A percentile compares a stretch with the other conserved stretches of the same genome.
phyloP scores from a whole-genome alignment of 23 red algal species.

The Rhodosorus marinus region DNA sequence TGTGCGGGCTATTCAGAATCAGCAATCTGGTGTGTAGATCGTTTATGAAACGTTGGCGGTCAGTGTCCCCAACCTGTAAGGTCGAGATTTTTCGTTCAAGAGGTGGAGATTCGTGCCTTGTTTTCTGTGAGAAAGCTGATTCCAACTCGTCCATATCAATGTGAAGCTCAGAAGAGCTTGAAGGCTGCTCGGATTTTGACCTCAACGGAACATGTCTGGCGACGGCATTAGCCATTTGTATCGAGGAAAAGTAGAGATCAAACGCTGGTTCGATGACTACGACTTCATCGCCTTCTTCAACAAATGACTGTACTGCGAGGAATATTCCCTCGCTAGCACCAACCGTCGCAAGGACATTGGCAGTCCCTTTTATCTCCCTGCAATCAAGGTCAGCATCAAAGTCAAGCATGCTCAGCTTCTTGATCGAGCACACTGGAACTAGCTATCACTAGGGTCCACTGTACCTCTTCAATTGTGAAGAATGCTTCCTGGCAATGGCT shows the following conservation, averaged over 20 bases:
- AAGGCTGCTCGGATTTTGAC: not conserved
- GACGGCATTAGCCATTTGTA: constrained; percentile 26
- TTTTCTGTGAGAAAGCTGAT: constrained; percentile 9
- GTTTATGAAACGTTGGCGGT: too few species aligned
- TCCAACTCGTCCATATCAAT: constrained; percentile 46
- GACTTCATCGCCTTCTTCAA: constrained; percentile 62
- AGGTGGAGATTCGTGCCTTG: too few species aligned
- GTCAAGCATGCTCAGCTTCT: too few species aligned
- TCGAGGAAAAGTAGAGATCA: constrained; percentile 61
- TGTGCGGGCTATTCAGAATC: constrained; percentile 64
- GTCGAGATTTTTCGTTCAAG: too few species aligned
- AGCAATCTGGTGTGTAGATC: constrained; percentile 41
- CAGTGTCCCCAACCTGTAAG: not conserved
- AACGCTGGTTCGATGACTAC: constrained; percentile 76
- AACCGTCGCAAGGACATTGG: constrained; percentile 63
- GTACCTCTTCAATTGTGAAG: too few species aligned
- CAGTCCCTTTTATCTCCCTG: constrained; percentile 3
- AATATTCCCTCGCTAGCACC: constrained; percentile 65
- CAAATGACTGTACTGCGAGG: constrained; percentile 26
- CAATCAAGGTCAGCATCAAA: not conserved
- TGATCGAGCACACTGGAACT: too few species aligned
- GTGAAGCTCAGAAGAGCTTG: constrained; percentile 23
- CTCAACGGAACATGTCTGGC: constrained; percentile 13
- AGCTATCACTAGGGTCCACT: too few species aligned
- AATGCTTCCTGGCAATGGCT: constrained; percentile 18